Base-by-base conservation (phyloP, 2,329 filamentous ascomycete species). In the Sphaerulina vaccinii region DNA sequence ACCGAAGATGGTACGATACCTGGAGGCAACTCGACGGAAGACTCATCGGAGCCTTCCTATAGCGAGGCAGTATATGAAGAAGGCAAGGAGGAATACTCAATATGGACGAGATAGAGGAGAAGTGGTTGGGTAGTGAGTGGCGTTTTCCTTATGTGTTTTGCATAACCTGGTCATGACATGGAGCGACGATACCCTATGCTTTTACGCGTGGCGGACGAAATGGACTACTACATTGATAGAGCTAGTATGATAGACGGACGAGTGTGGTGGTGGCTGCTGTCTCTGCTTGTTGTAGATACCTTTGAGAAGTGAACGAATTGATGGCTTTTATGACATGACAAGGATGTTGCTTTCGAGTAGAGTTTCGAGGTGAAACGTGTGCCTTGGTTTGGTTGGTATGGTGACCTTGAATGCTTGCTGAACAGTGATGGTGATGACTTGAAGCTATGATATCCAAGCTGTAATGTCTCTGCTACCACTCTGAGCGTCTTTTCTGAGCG, bases 1-100 rank as follows among this genome's bases (percentile, higher is more conserved):
- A 49, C 78, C 70, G 71, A 64, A 64, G 40, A 67, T 58, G 60
- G 65, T 65, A 60, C 72, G 62, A 44, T 72, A 62, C 58, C 73
- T 58, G 57, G 75, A 66, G 63, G 73, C 59, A 64, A 65, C 57
- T 54, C 52, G 39, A 69, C 63, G 29, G 67, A 68, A 43, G 59
- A 65, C 21, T 29, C 24, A 13, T 46, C 48, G 7, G 47, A 54
- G 8, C 41, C 46, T 9, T 54, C 51, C 21, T 54, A 46, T 27
- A 54, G 52, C 36, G 52, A 54, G 23, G 29, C 42, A 6, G 42
- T 51, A 10, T 54, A 54, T 18, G 52, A 15, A 10, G 46, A 51
- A 38, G 52, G 47, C 3, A 43, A 51, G 33, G 47, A 54, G 35
- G 46, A 50, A 15, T 54, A 50, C 36, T 54, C 52, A 13, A 29